These are phyloP conservation scores for Ilyonectria destructans DNA, from an alignment of 2,329 filamentous ascomycete species.

Conservation along the genomic window DNA sequence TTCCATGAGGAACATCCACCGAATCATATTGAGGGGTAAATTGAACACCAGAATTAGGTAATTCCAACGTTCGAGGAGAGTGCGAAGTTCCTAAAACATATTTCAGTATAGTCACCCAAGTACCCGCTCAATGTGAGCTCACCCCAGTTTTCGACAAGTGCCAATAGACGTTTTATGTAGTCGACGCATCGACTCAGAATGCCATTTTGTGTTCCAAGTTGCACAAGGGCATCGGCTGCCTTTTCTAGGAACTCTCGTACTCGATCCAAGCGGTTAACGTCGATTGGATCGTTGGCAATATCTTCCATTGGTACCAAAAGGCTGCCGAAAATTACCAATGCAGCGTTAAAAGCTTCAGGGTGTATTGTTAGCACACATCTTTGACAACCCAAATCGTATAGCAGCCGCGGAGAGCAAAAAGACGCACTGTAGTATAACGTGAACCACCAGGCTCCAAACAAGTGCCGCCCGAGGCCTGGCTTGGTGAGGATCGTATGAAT, in stretches of 20 bases:
- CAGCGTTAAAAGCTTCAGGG: constrained; percentile 32
- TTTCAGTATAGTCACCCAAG: neutral
- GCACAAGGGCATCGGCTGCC: constrained; percentile 7
- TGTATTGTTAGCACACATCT: neutral
- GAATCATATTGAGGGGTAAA: neutral
- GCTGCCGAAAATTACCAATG: constrained; percentile 30
- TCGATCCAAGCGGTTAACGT: neutral
- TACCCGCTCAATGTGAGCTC: neutral
- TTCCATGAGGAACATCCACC: neutral
- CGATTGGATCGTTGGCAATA: neutral
- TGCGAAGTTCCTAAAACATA: neutral
- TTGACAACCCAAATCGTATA: neutral
- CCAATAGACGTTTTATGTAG: constrained; percentile 10
- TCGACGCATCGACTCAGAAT: constrained; percentile 22
- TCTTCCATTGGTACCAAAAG: constrained; percentile 18
- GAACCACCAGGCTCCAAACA: constrained; percentile 42
- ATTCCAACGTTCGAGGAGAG: constrained; percentile 1
- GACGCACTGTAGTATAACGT: constrained; percentile 38
- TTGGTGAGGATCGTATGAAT: constrained; percentile 26
- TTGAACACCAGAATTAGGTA: neutral
- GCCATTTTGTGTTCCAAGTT: constrained; percentile 18
- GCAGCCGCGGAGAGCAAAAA: neutral
- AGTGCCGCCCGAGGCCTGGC: constrained; percentile 15
- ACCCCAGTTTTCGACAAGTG: constrained; percentile 19
- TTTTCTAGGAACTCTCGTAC: constrained; percentile 6